Evolutionary conservation across 805 yeast genomes (phyloP), one percentile per base, ranked within the genome.

Genomic region (Saturnispora ahearnii): DNA sequence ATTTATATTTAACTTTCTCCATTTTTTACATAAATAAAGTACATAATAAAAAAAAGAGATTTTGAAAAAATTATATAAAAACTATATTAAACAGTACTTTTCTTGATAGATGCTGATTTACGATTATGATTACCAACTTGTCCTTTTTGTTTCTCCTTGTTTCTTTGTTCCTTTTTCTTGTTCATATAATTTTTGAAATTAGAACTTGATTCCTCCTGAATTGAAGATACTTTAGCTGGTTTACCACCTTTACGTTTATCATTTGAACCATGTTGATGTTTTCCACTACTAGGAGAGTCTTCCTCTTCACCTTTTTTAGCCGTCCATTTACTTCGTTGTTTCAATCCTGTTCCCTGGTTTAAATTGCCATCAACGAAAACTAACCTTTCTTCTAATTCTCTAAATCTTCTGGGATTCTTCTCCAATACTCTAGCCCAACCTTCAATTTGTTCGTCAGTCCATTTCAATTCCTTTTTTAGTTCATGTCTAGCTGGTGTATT

Each of bases 361-460:
- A 62, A 48, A 2, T 62, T 55, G 1, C 60, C 61, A 31, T 79
- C 79, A 53, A 62, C 68, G n/a, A 57, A 60, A 51, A 79, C 69
- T 56, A 70, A 81, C 54, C 75, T 75, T 47, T 81, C 83, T 58
- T 86, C 95, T 50, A 86, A 62, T 2, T 78, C 51, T 56, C 76
- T 75, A 55, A 77, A 82, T 50, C 85, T 71, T 41, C 72, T 71
- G 0, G 93, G 88, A 41, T 81, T 77, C 57, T 77, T 77, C 46
- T 78, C 73, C 18, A 89, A 62, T 84, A 85, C 84, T 50, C 84
- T 69, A 1, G 84, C 83, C 97, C 97, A 91, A 0, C 96, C 96
- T 71, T 90, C 96, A 44, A 91, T 79, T 62, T 87, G 96, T 60
- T 88, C 96, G 64, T 89, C 90, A 0, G 89, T 72, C 96, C 95